Evolutionary conservation across 129 eudicot genomes (phyloP).

Genomic region (Arctium lappa): DNA sequence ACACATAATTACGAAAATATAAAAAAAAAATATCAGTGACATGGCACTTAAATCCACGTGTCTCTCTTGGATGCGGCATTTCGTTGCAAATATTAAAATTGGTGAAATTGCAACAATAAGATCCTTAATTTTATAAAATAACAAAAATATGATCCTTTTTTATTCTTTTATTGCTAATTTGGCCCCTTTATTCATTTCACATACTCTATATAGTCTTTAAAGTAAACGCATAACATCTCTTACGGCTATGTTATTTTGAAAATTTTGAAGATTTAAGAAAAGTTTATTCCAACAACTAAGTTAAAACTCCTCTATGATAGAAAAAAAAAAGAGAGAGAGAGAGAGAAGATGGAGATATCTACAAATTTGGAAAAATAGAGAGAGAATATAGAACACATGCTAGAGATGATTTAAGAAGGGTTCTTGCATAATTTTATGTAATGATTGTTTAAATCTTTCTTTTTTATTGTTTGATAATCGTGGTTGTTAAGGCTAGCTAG

Average conservation of each 20-base stretch:
- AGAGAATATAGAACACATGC: too few species aligned
- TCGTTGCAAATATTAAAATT: background rate
- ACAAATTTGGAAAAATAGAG: too few species aligned
- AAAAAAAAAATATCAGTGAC: background rate
- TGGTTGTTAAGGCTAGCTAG: background rate
- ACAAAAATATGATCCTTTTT: background rate
- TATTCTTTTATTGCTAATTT: background rate
- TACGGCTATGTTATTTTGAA: too few species aligned
- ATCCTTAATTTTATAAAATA: background rate
- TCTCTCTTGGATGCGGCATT: conserved; percentile 11
- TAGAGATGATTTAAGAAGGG: background rate
- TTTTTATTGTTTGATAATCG: too few species aligned
- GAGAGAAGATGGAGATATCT: too few species aligned
- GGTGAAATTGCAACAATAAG: background rate
- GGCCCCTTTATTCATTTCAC: background rate
- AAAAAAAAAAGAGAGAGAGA: too few species aligned
- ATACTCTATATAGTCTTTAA: background rate
- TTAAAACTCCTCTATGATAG: too few species aligned
- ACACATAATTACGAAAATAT: background rate
- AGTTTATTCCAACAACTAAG: too few species aligned
- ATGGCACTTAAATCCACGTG: conserved; percentile 23
- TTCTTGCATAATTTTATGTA: too few species aligned
- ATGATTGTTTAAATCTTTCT: background rate
- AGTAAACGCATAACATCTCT: too few species aligned
- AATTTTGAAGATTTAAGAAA: too few species aligned